Conservation (phyloP, 768 basidiomycete genomes). For the Panus rudis region DNA sequence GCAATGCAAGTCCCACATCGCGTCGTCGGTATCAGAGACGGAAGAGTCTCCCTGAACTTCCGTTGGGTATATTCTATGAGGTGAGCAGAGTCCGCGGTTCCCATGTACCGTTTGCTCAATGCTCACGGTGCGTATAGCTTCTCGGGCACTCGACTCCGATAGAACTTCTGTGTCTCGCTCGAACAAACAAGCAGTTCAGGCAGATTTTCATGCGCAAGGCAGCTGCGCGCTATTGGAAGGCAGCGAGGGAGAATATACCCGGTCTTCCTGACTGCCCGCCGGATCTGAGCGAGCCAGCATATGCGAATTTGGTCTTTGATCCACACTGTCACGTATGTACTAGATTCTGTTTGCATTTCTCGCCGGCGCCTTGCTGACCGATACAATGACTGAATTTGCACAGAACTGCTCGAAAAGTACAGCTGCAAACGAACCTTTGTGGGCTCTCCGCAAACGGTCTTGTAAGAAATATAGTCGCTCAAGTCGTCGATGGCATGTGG, state of each 20-base stretch:
- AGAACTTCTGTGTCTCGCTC: slow-evolving; percentile 1
- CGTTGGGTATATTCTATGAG: slow-evolving; percentile 7
- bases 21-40: too few relatives aligned
- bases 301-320: slow-evolving; percentile 7
- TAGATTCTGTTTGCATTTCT: neutral
- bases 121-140: neutral
- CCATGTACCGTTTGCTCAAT: too few relatives aligned
- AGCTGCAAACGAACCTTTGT: too few relatives aligned
- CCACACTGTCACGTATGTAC: slow-evolving; percentile 5
- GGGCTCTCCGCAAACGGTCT: too few relatives aligned
- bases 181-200: slow-evolving; percentile 1
- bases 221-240: neutral
- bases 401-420: too few relatives aligned
- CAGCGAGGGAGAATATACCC: slow-evolving; percentile 1
- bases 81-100: too few relatives aligned
- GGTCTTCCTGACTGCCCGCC: slow-evolving; percentile 2
- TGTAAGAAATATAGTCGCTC: too few relatives aligned
- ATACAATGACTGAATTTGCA: too few relatives aligned
- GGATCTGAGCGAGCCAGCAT: slow-evolving; percentile 9
- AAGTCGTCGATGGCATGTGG: too few relatives aligned
- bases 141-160: neutral
- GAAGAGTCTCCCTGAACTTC: neutral
- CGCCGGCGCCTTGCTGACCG: too few relatives aligned
- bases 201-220: slow-evolving; percentile 1
- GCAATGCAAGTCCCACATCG: too few relatives aligned